These are phyloP conservation scores for Trametes meyenii DNA, from an alignment of 768 basidiomycete genomes.

Conservation along the genomic window DNA sequence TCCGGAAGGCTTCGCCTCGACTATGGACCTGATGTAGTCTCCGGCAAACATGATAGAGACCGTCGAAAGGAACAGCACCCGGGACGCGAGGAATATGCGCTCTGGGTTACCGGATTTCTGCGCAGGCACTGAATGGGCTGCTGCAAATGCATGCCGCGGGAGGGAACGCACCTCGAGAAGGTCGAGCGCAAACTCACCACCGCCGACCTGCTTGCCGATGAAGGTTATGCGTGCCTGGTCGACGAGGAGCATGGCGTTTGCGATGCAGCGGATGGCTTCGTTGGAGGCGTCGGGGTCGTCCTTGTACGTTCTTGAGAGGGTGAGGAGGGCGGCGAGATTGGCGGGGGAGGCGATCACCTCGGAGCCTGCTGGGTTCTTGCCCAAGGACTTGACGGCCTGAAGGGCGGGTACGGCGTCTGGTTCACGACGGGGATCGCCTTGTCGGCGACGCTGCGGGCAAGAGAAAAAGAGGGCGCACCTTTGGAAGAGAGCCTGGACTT, in stretches of 20 bases:
- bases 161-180: constrained; percentile 57
- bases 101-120: constrained; percentile 67
- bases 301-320: constrained; percentile 54
- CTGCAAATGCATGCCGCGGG: constrained; percentile 14
- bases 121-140: neutral
- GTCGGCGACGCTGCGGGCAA: constrained; percentile 8
- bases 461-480: constrained; percentile 45
- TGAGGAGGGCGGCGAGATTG: constrained; percentile 61
- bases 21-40: constrained; percentile 53
- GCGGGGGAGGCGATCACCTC: constrained; percentile 53
- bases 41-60: constrained; percentile 52
- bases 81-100: constrained; percentile 71
- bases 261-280: constrained; percentile 76
- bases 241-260: constrained; percentile 76
- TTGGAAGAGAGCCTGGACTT: constrained; percentile 54
- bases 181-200: constrained; percentile 57
- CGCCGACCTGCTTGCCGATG: constrained; percentile 59
- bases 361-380: constrained; percentile 71
- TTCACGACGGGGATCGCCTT: neutral
- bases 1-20: constrained; percentile 64
- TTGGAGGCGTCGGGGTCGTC: constrained; percentile 60
- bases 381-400: constrained; percentile 73
- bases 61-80: constrained; percentile 77
- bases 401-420: constrained; percentile 72
- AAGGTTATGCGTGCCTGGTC: constrained; percentile 63